These are phyloP conservation scores for Kwoniella dendrophila DNA, from an alignment of 768 basidiomycete genomes.

Conservation along the genomic window DNA sequence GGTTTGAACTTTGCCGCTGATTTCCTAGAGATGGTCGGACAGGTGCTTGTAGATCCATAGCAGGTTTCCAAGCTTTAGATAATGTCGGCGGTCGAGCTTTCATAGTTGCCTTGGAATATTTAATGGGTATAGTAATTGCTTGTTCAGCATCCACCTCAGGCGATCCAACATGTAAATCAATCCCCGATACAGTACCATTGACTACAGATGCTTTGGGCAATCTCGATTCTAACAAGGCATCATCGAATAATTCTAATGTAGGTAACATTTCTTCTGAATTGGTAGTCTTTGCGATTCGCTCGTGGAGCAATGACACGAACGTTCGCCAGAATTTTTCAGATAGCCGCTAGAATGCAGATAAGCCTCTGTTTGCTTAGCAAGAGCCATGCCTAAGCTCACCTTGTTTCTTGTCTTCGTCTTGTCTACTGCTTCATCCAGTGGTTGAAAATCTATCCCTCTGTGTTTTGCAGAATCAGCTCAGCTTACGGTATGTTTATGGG, in stretches of 20 bases:
- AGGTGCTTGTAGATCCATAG: constrained; percentile 46
- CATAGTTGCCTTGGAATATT: constrained; percentile 78
- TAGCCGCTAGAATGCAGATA: constrained; percentile 59
- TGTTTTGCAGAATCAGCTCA: not conserved
- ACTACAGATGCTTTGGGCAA: constrained; percentile 60
- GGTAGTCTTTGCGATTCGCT: constrained; percentile 34
- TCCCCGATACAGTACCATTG: constrained; percentile 69
- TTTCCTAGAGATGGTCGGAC: constrained; percentile 14
- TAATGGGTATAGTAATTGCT: constrained; percentile 72
- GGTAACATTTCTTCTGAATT: constrained; percentile 56
- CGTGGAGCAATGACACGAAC: constrained; percentile 42
- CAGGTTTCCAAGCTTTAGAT: constrained; percentile 64
- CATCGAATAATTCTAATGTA: constrained; percentile 66
- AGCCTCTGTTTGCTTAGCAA: not conserved
- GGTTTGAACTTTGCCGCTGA: constrained; percentile 19
- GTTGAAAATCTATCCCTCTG: constrained; percentile 46
- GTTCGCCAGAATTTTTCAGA: constrained; percentile 75
- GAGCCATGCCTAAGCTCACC: constrained; percentile 58
- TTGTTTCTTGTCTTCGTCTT: constrained; percentile 59
- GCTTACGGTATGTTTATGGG: not conserved
- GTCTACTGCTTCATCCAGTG: constrained; percentile 38
- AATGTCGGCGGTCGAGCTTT: constrained; percentile 69
- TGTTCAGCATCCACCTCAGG: constrained; percentile 67
- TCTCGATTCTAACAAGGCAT: constrained; percentile 64
- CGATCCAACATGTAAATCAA: constrained; percentile 77